Percentiles rank a stretch among this genome's conserved stretches.
phyloP scores from a whole-genome alignment of 1,284 basidiomycete genomes.

The Schizophyllum commune region DNA sequence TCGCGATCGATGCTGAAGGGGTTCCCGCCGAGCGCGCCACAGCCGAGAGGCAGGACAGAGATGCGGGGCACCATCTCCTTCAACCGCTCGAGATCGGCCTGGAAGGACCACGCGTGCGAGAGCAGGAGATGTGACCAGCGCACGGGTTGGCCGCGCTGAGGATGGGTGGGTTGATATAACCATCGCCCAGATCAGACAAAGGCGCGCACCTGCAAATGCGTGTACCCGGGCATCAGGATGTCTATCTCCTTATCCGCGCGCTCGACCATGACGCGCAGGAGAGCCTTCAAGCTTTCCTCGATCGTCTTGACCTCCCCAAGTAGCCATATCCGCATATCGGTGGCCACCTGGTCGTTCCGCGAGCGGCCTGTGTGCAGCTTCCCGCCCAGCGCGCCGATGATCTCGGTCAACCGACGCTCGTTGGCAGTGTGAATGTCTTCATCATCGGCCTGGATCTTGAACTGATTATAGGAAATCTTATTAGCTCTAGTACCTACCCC shows the following conservation, averaged over 20 bases:
- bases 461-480: conserved; percentile 35
- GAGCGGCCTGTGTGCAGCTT: conserved; percentile 96
- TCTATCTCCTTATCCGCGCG: conserved; percentile 91
- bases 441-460: conserved; percentile 72
- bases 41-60: conserved; percentile 89
- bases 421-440: conserved; percentile 99
- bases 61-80: conserved; percentile 81
- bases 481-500: not conserved
- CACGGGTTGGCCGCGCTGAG: conserved; percentile 91
- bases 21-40: conserved; percentile 93
- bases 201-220: conserved; percentile 81
- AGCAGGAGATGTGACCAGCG: conserved; percentile 97
- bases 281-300: conserved; percentile 65
- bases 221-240: conserved; percentile 91
- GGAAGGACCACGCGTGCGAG: conserved; percentile 91
- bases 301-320: conserved; percentile 73
- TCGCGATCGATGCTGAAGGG: conserved; percentile 90
- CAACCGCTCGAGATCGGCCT: conserved; percentile 82
- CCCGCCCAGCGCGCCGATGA: conserved; percentile 86
- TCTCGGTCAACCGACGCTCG: conserved; percentile 88
- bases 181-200: conserved; percentile 1
- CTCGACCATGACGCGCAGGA: conserved; percentile 84
- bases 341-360: conserved; percentile 96
- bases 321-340: conserved; percentile 96
- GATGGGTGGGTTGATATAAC: conserved; percentile 5